Base-by-base conservation (phyloP, 768 basidiomycete genomes). In the Boletus rufocinnamomeus region DNA sequence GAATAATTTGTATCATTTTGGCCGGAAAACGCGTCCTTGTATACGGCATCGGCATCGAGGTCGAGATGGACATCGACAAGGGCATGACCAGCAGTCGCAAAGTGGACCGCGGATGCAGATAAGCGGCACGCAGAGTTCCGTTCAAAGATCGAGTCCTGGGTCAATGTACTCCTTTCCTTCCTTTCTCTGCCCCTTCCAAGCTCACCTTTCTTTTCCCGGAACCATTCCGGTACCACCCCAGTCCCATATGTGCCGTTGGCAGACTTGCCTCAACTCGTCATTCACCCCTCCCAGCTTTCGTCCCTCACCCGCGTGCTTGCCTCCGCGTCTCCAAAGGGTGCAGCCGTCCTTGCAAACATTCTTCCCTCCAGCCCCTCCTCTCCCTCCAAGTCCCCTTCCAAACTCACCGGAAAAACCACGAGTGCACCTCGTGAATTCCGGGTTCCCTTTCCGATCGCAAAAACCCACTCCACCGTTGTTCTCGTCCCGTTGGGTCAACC, bases 1-100 rank as follows among this genome's bases (percentile, higher is more conserved):
- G 80, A 82, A 60, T 73, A 65, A 62, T 64, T 52, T 63, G 63
- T 66, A 61, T 49, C 38, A n/a, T n/a, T n/a, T n/a, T n/a, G n/a
- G 81, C 80, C 16, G 82, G 83, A 16, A 85, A 85, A 66, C 83
- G 92, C 44, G 76, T 91, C 21, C 86, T 89, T 35, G 91, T 83
- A 1, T 94, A 93, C 70, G 92, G 91, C 10, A 82, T 93, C 61
- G 92, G 92, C 1, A 90, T 94, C 50, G 89, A 93, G 73, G 90
- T 93, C 27, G 89, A 93, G 64, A 87, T 91, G 77, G 85, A 92
- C 65, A 82, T 91, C 55, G 89, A 91, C 73, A 89, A 89, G 74
- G 85, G 82, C 64, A 86, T 89, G 86, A 77, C 77, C 23, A 84
- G 89, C 91, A 30, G 89, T 94, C 45, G 91, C 92, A 52, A 83